Base-by-base conservation (phyloP, 75 land plant species). In the Cupressus sempervirens region DNA sequence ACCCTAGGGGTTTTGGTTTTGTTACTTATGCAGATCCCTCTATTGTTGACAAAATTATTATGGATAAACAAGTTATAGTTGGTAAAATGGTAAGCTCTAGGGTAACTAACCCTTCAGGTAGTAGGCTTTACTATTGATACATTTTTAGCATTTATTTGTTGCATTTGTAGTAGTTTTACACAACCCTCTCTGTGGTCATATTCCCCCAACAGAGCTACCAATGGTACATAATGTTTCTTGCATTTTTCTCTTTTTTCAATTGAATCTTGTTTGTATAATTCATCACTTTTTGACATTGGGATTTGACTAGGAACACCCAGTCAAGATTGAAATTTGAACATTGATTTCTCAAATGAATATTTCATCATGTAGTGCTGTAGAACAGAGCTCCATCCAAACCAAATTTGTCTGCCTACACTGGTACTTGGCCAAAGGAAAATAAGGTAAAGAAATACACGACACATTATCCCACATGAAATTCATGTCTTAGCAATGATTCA, bases 1-100 rank as follows among this genome's bases (percentile, higher is more conserved):
- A 90, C 34, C 92, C 92, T 30, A 90, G 92, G 36, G 92, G 91
- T 70, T n/a, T 91, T 79, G 91, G 92, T 36, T 91, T 91, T 84
- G 91, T 91, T 20, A 91, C 92, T 30, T 91, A 87, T 84, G 87
- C 92, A 18, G 92, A 91, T 75, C 88, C 92, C 53, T 76, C 85
- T 40, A 89, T 90, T 40, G 88, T 89, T 32, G 92, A 91, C 46
- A 80, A 74, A 54, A 91, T 91, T 38, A 81, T 91, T 45, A 84
- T 46, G 81, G 92, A 91, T 86, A 90, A 88, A 81, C 92, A 91
- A 70, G 87, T 91, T 75, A 84, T 91, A 45, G 91, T 90, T 74
- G 92, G 92, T 32, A 90, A 91, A 84, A 87, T 85, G 84, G 92
- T 91, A 87, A 89, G 91, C 23, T 14, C 23, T 82, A 54, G 62